A percentile compares a stretch with the other conserved stretches of the same genome.
phyloP scores from a whole-genome alignment of 495 filamentous ascomycete species.

The Penicillium fimorum region DNA sequence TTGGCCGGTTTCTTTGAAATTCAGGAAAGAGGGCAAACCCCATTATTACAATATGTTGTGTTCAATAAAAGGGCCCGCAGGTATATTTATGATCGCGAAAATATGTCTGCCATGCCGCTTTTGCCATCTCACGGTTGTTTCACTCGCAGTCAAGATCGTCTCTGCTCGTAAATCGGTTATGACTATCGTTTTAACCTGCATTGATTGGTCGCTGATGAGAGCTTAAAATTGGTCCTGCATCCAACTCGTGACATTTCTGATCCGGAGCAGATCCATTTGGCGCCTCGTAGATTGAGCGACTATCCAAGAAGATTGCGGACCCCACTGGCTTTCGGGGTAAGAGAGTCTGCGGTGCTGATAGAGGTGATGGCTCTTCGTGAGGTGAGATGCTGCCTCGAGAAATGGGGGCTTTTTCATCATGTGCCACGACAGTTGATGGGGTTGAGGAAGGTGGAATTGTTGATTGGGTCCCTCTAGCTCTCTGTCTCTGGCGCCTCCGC shows the following conservation, averaged over 20 bases:
- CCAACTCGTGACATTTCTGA: slow-evolving; percentile 21
- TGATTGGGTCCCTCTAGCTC: background rate
- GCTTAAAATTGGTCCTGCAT: slow-evolving; percentile 21
- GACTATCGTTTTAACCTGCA: background rate
- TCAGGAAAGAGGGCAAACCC: background rate
- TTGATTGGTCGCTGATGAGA: slow-evolving; percentile 24
- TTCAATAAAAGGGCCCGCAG: background rate
- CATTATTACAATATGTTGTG: background rate
- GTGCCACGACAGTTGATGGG: background rate
- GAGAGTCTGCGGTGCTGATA: background rate
- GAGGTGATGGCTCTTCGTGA: background rate
- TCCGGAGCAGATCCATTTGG: slow-evolving; percentile 11
- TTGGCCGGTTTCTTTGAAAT: background rate
- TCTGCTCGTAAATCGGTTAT: slow-evolving; percentile 2
- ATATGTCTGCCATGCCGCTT: background rate
- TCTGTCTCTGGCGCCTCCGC: slow-evolving; percentile 20
- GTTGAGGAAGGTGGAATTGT: background rate
- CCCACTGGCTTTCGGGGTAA: slow-evolving; percentile 21
- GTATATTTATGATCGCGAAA: background rate
- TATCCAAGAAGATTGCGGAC: slow-evolving; percentile 16
- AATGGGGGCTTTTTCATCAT: slow-evolving; percentile 5
- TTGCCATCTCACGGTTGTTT: background rate
- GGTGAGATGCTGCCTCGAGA: background rate
- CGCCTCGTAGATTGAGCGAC: slow-evolving; percentile 23
- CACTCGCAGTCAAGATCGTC: background rate